Evolutionary conservation across 2,329 filamentous ascomycete species (phyloP).

Genomic region (Neofusicoccum ribis): DNA sequence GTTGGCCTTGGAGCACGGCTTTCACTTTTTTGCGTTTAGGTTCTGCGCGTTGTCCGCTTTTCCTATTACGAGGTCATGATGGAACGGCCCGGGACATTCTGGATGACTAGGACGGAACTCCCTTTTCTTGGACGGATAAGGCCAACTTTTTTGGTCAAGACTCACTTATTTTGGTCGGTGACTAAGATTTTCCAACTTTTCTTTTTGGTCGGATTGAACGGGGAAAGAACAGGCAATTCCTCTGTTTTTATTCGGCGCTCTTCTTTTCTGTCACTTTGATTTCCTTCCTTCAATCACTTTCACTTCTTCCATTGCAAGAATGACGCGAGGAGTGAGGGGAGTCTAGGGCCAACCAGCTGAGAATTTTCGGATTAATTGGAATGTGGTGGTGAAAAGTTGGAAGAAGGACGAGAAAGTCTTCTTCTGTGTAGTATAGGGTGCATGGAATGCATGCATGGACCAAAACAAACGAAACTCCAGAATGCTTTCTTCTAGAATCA

Average conservation of each 20-base stretch:
- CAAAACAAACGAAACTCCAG: background rate
- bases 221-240: constrained; percentile 3
- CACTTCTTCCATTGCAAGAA: background rate
- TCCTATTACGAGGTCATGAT: constrained; percentile 2
- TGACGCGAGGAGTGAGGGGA: background rate
- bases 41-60: background rate
- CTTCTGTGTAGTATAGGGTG: constrained; percentile 8
- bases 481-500: background rate
- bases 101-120: background rate
- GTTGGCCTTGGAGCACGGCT: constrained; percentile 11
- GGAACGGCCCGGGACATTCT: constrained; percentile 4
- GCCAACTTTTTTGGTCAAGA: background rate
- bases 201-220: constrained; percentile 14
- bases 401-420: background rate
- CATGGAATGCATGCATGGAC: background rate
- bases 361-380: background rate
- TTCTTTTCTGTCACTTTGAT: background rate
- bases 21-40: background rate
- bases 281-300: background rate
- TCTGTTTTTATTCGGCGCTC: constrained; percentile 1
- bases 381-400: background rate
- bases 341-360: background rate
- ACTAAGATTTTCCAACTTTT: background rate
- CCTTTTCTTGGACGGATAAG: constrained; percentile 2
- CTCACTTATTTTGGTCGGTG: constrained; percentile 1